Evolutionary conservation across 164 flowering plant species (phyloP).

Genomic region (Aristolochia californica): DNA sequence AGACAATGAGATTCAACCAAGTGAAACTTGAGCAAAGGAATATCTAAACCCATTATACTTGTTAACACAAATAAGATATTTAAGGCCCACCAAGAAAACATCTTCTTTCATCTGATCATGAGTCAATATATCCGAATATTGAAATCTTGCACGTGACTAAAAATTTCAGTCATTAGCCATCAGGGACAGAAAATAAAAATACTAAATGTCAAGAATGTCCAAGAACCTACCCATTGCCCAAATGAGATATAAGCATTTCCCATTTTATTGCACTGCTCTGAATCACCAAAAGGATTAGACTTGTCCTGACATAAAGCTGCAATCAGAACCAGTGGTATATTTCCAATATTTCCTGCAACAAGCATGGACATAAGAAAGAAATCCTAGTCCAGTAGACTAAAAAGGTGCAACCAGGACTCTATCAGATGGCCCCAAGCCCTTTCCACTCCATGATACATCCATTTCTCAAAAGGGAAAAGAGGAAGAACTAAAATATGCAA

Average conservation of each 20-base stretch:
- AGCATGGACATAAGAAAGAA: not conserved
- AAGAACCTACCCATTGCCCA: constrained; percentile 86
- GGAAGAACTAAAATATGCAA: no score
- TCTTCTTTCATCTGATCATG: no score
- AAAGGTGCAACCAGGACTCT: no score
- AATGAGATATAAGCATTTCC: constrained; percentile 95
- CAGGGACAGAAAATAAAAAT: not conserved
- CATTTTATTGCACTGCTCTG: constrained; percentile 56
- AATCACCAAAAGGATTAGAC: constrained; percentile 83
- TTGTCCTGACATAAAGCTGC: constrained; percentile 89
- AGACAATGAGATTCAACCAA: no score
- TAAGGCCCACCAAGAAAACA: no score
- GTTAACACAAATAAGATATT: no score
- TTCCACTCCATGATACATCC: no score
- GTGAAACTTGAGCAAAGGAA: no score
- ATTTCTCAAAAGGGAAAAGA: no score
- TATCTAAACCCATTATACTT: no score
- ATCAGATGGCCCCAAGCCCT: not conserved
- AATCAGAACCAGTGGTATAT: constrained; percentile 91
- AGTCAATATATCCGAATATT: no score
- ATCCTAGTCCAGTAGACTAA: not conserved
- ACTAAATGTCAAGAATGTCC: not conserved
- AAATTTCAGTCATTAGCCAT: not conserved
- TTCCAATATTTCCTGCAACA: constrained; percentile 85
- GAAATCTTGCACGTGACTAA: no score